A percentile compares a stretch with the other conserved stretches of the same genome.
phyloP scores from a whole-genome alignment of 2,329 filamentous ascomycete species.

The Phaeophleospora eucalypticola region DNA sequence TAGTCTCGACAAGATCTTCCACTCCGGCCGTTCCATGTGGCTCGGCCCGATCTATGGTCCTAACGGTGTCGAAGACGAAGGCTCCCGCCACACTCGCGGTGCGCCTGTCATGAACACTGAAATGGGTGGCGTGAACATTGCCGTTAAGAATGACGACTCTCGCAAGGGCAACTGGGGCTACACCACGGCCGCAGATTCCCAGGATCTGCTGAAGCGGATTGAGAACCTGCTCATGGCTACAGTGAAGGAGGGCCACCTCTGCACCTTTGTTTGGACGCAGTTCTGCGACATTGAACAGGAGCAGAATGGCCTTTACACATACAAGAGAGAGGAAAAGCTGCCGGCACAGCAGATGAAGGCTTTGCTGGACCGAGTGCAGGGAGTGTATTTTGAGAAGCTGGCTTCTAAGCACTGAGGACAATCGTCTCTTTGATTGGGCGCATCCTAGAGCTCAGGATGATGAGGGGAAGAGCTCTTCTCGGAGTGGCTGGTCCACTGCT shows the following conservation, averaged over 20 bases:
- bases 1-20: slow-evolving; percentile 53
- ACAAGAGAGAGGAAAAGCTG: slow-evolving; percentile 59
- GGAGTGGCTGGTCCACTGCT: too few species aligned
- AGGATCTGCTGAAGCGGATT: slow-evolving; percentile 57
- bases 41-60: slow-evolving; percentile 42
- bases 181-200: slow-evolving; percentile 58
- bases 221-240: slow-evolving; percentile 58
- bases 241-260: slow-evolving; percentile 53
- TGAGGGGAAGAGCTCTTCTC: too few species aligned
- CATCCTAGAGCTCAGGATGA: too few species aligned
- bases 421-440: too few species aligned
- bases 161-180: slow-evolving; percentile 60
- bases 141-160: slow-evolving; percentile 39
- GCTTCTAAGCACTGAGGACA: too few species aligned
- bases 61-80: slow-evolving; percentile 39
- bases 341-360: slow-evolving; percentile 54
- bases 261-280: slow-evolving; percentile 65
- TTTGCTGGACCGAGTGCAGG: slow-evolving; percentile 53
- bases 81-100: slow-evolving; percentile 49
- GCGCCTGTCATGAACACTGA: slow-evolving; percentile 64
- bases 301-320: slow-evolving; percentile 63
- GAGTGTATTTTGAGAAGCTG: slow-evolving; percentile 40
- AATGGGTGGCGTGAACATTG: slow-evolving; percentile 66
- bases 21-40: slow-evolving; percentile 55
- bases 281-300: slow-evolving; percentile 62